phyloP scores from a whole-genome alignment of 208 protist genomes.

The Leishmania martiniquensis region DNA sequence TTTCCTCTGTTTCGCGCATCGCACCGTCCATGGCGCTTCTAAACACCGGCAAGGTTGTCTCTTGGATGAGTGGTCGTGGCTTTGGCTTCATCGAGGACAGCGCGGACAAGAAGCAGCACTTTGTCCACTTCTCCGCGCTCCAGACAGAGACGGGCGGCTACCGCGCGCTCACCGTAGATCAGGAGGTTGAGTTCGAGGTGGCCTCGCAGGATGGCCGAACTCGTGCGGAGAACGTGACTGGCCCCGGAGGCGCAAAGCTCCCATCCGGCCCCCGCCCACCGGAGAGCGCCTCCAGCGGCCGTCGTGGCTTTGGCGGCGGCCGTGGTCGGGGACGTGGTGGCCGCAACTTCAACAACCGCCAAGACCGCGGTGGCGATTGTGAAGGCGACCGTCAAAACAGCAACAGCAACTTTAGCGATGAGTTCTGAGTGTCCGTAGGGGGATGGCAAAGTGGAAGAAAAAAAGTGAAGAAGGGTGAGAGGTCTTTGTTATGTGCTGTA shows the following conservation, averaged over 20 bases:
- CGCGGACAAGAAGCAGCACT: constrained; percentile 91
- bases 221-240: constrained; percentile 89
- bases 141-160: constrained; percentile 91
- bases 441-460: neutral
- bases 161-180: constrained; percentile 79
- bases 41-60: constrained; percentile 90
- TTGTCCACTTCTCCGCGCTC: constrained; percentile 92
- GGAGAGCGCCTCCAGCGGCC: constrained; percentile 42
- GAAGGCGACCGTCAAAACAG: constrained; percentile 48
- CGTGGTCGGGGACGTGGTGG: constrained; percentile 35
- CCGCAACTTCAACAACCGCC: constrained; percentile 45
- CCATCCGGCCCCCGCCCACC: constrained; percentile 80
- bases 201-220: constrained; percentile 86
- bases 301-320: constrained; percentile 51
- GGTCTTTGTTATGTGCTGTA: neutral
- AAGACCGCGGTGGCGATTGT: constrained; percentile 38
- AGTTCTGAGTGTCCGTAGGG: constrained; percentile 52
- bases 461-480: neutral
- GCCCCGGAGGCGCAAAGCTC: constrained; percentile 76
- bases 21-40: constrained; percentile 64
- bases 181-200: constrained; percentile 93
- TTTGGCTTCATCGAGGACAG: constrained; percentile 93
- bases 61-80: constrained; percentile 89
- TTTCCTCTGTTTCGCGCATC: constrained; percentile 51
- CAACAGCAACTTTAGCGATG: constrained; percentile 82